Percentiles rank a stretch among this genome's conserved stretches.
Evolutionary conservation across 2,329 filamentous ascomycete species (phyloP).

Genomic region (Didymella arachidicola): DNA sequence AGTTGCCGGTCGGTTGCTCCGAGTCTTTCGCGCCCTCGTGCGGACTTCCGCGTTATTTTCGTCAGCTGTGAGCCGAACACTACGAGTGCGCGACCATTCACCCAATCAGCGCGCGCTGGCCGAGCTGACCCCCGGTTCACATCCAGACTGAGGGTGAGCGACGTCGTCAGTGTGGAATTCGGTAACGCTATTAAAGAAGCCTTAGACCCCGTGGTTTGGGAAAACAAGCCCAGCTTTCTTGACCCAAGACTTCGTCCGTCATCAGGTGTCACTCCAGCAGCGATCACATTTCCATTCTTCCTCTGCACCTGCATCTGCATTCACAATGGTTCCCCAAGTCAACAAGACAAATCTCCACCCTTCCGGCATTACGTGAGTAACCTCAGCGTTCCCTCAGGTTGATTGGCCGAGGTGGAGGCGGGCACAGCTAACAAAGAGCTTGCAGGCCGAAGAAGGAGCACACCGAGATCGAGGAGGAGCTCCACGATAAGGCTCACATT

Average conservation of each 20-base stretch:
- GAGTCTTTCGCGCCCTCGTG: conserved; percentile 29
- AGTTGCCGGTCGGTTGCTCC: conserved; percentile 35
- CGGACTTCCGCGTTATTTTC: conserved; percentile 41
- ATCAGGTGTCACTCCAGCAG: conserved; percentile 65
- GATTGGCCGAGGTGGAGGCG: conserved; percentile 3
- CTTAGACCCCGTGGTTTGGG: conserved; percentile 45
- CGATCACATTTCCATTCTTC: conserved; percentile 67
- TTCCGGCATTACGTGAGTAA: conserved; percentile 83
- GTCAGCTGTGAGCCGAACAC: conserved; percentile 35
- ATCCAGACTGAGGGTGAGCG: conserved; percentile 31
- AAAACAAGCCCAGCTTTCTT: conserved; percentile 56
- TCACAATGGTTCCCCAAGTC: conserved; percentile 62
- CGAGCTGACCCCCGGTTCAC: conserved; percentile 36
- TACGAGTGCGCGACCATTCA: conserved; percentile 24
- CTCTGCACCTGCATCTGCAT: conserved; percentile 55
- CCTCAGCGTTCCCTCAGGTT: conserved; percentile 15
- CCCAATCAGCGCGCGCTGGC: conserved; percentile 37
- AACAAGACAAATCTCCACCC: conserved; percentile 96
- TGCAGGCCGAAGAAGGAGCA: conserved; percentile 81
- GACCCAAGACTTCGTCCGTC: conserved; percentile 64
- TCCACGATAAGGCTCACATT: conserved; percentile 97
- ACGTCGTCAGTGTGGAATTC: conserved; percentile 44
- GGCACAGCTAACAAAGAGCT: conserved; percentile 28
- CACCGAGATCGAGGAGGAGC: conserved; percentile 96
- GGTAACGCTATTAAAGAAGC: conserved; percentile 48